Evolutionary conservation across 176 grass and related monocot genomes (phyloP).

Genomic region (Eragrostis curvula): DNA sequence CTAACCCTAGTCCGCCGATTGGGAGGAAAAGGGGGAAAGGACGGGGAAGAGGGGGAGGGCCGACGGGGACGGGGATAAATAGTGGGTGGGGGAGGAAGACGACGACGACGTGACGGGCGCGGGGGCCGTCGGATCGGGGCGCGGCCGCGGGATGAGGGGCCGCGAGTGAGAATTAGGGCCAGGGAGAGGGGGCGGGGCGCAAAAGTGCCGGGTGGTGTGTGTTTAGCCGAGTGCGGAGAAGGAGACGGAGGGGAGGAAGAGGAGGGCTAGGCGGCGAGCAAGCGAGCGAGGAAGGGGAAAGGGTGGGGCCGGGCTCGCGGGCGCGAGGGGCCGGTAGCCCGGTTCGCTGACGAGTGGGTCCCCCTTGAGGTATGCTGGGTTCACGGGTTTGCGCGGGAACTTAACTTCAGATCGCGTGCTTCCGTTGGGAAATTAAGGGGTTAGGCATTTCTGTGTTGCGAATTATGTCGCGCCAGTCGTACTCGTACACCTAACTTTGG

Average conservation of each 20-base stretch:
- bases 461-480: no score
- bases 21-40: background rate
- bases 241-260: slow-evolving; percentile 27
- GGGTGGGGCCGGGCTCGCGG: background rate
- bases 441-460: no score
- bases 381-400: slow-evolving; percentile 50
- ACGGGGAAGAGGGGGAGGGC: background rate
- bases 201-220: slow-evolving; percentile 31
- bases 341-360: slow-evolving; percentile 1
- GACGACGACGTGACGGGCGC: slow-evolving; percentile 52
- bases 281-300: slow-evolving; percentile 35
- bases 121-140: slow-evolving; percentile 46
- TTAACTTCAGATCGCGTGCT: background rate
- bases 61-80: slow-evolving; percentile 55
- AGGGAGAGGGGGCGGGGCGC: slow-evolving; percentile 22
- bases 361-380: background rate
- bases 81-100: slow-evolving; percentile 69
- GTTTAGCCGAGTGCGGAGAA: background rate
- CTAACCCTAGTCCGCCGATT: slow-evolving; percentile 60
- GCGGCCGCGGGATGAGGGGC: slow-evolving; percentile 6
- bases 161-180: slow-evolving; percentile 31
- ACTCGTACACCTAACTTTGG: no score
- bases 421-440: background rate
- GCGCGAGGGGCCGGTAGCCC: slow-evolving; percentile 13
- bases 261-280: slow-evolving; percentile 12